These are phyloP conservation scores for Xanthoceras sorbifolium DNA, from an alignment of 345 rosid species.

Conservation along the genomic window DNA sequence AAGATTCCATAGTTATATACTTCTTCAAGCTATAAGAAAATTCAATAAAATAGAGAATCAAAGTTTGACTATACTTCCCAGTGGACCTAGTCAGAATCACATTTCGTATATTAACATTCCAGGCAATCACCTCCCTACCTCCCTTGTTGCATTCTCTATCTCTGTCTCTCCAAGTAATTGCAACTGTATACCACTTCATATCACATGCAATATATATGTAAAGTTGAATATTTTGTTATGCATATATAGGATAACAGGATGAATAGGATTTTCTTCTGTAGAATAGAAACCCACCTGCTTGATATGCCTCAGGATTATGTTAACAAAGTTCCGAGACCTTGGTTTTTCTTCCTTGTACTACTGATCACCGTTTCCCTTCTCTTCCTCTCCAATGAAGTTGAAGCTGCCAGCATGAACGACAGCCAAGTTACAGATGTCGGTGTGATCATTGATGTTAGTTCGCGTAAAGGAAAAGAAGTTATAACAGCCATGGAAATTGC, in stretches of 20 bases:
- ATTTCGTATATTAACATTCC: too few species aligned
- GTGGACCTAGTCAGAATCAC: too few species aligned
- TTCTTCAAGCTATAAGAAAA: too few species aligned
- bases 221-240: too few species aligned
- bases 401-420: neutral
- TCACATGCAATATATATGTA: too few species aligned
- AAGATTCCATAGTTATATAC: too few species aligned
- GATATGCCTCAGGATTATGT: neutral
- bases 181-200: too few species aligned
- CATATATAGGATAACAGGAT: neutral
- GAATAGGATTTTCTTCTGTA: neutral
- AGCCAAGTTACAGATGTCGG: conserved; percentile 31
- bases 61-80: too few species aligned
- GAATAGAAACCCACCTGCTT: neutral
- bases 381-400: conserved; percentile 21
- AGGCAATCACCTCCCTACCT: too few species aligned
- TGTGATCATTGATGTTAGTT: conserved; percentile 37
- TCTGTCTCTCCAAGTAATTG: too few species aligned
- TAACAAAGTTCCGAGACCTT: neutral
- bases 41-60: too few species aligned
- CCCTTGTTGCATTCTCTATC: too few species aligned
- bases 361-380: conserved; percentile 10
- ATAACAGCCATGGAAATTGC: conserved; percentile 47
- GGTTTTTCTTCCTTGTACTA: neutral
- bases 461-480: conserved; percentile 41